These are phyloP conservation scores for Paraconiothyrium sp. DNA, from an alignment of 2,329 filamentous ascomycete genomes.

Conservation along the genomic window DNA sequence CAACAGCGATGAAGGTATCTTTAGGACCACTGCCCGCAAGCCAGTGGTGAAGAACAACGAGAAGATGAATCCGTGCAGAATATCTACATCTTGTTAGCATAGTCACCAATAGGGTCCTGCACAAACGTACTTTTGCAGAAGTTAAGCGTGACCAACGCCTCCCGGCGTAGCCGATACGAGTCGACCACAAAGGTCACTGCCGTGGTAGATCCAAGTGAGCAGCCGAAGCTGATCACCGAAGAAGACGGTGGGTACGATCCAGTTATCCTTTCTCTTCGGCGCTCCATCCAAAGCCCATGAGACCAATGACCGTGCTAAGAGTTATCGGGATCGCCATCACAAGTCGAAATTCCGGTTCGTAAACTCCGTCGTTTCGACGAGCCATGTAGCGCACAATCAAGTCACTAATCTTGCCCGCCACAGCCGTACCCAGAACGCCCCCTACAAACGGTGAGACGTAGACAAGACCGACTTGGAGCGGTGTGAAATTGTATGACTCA, in stretches of 20 bases:
- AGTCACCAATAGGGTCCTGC: background rate
- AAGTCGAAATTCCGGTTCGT: constrained; percentile 64
- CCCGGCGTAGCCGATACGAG: constrained; percentile 93
- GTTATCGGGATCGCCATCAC: constrained; percentile 79
- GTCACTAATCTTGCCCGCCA: constrained; percentile 89
- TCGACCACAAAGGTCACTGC: constrained; percentile 95
- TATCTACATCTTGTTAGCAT: constrained; percentile 58
- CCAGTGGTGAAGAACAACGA: constrained; percentile 78
- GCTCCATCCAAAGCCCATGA: constrained; percentile 98
- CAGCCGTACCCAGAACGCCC: constrained; percentile 82
- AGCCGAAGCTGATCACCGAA: constrained; percentile 96
- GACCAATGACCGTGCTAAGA: constrained; percentile 79
- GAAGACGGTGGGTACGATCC: constrained; percentile 93
- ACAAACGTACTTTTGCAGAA: constrained; percentile 78
- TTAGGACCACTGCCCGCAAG: constrained; percentile 77
- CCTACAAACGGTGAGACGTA: constrained; percentile 87
- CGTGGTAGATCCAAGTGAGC: constrained; percentile 87
- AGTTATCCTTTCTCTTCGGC: constrained; percentile 75
- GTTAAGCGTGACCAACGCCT: constrained; percentile 93
- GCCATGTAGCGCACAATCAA: constrained; percentile 84
- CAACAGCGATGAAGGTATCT: constrained; percentile 82
- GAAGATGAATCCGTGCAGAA: constrained; percentile 90
- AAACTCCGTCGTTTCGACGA: constrained; percentile 78
- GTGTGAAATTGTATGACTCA: constrained; percentile 79
- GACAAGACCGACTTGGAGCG: constrained; percentile 82